Evolutionary conservation across 2,329 filamentous ascomycete species (phyloP).

Genomic region (Cercospora berteroae): DNA sequence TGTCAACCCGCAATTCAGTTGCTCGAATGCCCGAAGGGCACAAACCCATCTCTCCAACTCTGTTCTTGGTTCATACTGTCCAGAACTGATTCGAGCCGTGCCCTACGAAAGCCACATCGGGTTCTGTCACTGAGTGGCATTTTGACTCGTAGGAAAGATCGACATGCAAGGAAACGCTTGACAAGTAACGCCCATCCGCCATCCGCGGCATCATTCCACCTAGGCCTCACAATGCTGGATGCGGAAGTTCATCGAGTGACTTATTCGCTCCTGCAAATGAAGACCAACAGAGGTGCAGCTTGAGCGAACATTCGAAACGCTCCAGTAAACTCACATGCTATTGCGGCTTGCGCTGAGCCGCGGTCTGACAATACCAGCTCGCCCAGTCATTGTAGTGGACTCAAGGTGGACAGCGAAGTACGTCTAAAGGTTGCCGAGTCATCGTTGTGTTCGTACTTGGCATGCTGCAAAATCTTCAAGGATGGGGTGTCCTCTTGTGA

Average conservation of each 20-base stretch:
- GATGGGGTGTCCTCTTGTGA: no score
- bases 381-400: background rate
- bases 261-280: background rate
- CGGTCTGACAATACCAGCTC: background rate
- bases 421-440: background rate
- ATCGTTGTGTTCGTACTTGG: background rate
- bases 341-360: background rate
- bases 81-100: background rate
- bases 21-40: background rate
- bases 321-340: background rate
- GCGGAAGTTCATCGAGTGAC: background rate
- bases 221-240: background rate
- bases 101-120: background rate
- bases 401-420: background rate
- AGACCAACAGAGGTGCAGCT: background rate
- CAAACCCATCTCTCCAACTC: background rate
- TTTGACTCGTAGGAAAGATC: background rate
- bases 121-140: background rate
- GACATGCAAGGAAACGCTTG: background rate
- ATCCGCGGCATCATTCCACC: background rate
- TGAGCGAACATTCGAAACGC: background rate
- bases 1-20: background rate
- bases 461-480: background rate
- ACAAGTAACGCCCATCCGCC: background rate
- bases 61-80: background rate